Base-by-base conservation (phyloP, 352 stramenopile species). In the Phytopythium oedochilum region DNA sequence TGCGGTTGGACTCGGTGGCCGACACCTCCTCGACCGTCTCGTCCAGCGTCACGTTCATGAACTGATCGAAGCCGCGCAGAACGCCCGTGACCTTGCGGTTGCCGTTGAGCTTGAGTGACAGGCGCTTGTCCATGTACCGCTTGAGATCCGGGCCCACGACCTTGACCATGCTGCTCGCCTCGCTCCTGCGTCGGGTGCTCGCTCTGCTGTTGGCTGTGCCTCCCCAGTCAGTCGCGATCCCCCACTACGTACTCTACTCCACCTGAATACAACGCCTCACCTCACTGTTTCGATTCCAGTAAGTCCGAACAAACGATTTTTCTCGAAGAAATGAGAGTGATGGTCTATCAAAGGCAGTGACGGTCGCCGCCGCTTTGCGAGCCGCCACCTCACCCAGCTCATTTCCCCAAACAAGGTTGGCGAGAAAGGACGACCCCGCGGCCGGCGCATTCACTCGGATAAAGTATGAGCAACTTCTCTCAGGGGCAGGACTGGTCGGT, bases 41-140 rank as follows among this genome's bases (percentile, higher is more conserved):
- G 55, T 99, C 94, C 44, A 99, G 66, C 36, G 97, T 97, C 28
- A 99, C 83, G 81, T 99, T 98, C 70, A 99, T 94, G 72, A 98
- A 99, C 68, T 97, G 92, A 73, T 99, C 96, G 66, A 98, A 99
- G 47, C 96, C 96, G 20, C 93, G 84, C 49, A 99, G 70, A 44
- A 94, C 86, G 29, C 96, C 96, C 36, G 88, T 85, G 18, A 98
- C 80, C 68, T 97, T 97, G 59, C 94, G 83, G 71, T 98, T 98
- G 40, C 90, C 94, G 66, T 98, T 98, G 48, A 99, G 80, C 61
- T 90, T 96, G 53, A 98, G 68, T 66, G 80, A 92, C 51, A 99
- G 66, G 38, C 78, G 84, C 81, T 98, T 98, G 77, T 98, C 94
- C 96, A 97, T 97, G 78, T 92, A 96, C 51, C 87, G 78, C 78